These are phyloP conservation scores for Scheffersomyces quercinus DNA, from an alignment of 1,139 yeast species.

Conservation along the genomic window DNA sequence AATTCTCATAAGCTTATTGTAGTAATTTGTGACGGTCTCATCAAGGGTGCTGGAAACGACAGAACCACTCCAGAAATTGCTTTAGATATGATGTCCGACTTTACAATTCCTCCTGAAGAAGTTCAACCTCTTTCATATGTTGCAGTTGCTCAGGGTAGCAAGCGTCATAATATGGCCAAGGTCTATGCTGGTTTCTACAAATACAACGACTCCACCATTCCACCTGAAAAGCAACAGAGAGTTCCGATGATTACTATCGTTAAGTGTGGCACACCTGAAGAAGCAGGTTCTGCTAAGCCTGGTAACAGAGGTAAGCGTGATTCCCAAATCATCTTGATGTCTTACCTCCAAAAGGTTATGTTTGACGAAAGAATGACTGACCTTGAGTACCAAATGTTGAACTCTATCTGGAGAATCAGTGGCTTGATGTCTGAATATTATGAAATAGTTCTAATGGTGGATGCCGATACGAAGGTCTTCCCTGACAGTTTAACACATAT, in stretches of 20 bases:
- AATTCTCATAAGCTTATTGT: constrained; percentile 86
- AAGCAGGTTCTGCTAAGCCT: constrained; percentile 77
- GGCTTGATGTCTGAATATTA: constrained; percentile 87
- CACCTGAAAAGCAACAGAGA: constrained; percentile 81
- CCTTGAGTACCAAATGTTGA: constrained; percentile 79
- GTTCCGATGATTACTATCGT: constrained; percentile 83
- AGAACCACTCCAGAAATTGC: constrained; percentile 86
- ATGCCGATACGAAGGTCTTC: constrained; percentile 91
- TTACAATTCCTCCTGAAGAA: constrained; percentile 66
- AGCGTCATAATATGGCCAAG: constrained; percentile 97
- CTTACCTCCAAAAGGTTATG: constrained; percentile 85
- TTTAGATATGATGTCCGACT: constrained; percentile 84
- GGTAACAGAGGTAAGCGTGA: constrained; percentile 99
- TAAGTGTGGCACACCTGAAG: constrained; percentile 92
- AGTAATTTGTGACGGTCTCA: constrained; percentile 88
- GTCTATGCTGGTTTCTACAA: constrained; percentile 88
- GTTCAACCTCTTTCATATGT: constrained; percentile 84
- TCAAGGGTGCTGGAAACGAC: constrained; percentile 92
- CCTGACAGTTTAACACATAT: constrained; percentile 92
- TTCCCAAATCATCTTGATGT: constrained; percentile 91
- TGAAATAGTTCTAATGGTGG: constrained; percentile 90
- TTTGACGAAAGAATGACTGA: constrained; percentile 98
- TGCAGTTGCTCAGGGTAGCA: constrained; percentile 90
- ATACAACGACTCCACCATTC: constrained; percentile 72
- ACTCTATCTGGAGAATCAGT: constrained; percentile 80